A percentile compares a stretch with the other conserved stretches of the same genome.
Conservation (phyloP, 2,329 filamentous ascomycete genomes). For the Hypoxylon sp. region DNA sequence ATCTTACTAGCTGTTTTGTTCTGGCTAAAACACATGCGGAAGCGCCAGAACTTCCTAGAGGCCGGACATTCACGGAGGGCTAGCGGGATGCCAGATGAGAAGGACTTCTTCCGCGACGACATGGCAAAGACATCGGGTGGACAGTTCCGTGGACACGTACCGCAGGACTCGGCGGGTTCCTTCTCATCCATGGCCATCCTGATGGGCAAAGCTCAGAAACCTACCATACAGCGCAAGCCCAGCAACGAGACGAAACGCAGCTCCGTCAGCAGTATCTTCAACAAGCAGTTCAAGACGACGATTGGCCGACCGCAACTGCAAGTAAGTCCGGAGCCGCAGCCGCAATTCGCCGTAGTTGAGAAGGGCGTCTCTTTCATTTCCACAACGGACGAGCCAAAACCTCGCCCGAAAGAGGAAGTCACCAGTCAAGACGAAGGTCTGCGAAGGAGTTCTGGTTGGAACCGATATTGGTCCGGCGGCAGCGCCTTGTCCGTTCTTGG, state of each 20-base stretch:
- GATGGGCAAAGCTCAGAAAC: slow-evolving; percentile 67
- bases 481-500: slow-evolving; percentile 72
- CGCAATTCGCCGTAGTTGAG: slow-evolving; percentile 35
- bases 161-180: slow-evolving; percentile 62
- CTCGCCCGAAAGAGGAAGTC: slow-evolving; percentile 47
- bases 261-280: slow-evolving; percentile 63
- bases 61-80: slow-evolving; percentile 54
- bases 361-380: slow-evolving; percentile 36
- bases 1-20: slow-evolving; percentile 78
- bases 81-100: slow-evolving; percentile 63
- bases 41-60: slow-evolving; percentile 61
- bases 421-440: slow-evolving; percentile 51
- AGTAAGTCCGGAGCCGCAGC: slow-evolving; percentile 46
- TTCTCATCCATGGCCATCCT: slow-evolving; percentile 71
- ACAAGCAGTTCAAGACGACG: slow-evolving; percentile 68
- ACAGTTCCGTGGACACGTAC: slow-evolving; percentile 60
- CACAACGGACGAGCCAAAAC: slow-evolving; percentile 39
- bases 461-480: slow-evolving; percentile 78
- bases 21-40: slow-evolving; percentile 67
- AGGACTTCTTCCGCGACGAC: slow-evolving; percentile 55
- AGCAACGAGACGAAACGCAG: slow-evolving; percentile 65
- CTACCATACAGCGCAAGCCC: slow-evolving; percentile 57
- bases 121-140: slow-evolving; percentile 55
- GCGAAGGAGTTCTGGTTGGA: slow-evolving; percentile 76
- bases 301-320: slow-evolving; percentile 69